A percentile compares a stretch with the other conserved stretches of the same genome.
These are phyloP conservation scores for Cornus florida DNA, from an alignment of 148 eudicot species.

Conservation along the genomic window DNA sequence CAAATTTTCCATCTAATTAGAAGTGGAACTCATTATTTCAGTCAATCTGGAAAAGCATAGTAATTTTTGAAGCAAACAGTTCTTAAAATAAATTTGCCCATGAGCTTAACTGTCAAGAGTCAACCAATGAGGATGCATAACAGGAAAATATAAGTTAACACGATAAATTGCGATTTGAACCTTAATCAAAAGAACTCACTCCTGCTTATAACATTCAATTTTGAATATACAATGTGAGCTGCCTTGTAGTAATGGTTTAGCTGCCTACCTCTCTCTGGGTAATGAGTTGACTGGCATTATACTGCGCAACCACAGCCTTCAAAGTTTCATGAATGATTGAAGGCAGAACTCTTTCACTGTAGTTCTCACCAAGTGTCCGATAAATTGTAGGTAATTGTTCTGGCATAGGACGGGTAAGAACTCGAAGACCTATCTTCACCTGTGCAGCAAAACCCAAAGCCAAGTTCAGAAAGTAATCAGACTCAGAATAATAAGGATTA, in stretches of 20 bases:
- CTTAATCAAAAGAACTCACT: background rate
- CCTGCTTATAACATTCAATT: background rate
- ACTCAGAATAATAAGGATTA: background rate
- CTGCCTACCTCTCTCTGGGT: conserved; percentile 93
- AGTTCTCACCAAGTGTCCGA: conserved; percentile 90
- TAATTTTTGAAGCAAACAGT: background rate
- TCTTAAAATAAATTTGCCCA: background rate
- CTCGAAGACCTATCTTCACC: conserved; percentile 94
- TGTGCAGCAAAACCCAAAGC: conserved; percentile 26
- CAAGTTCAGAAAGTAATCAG: conserved; percentile 8
- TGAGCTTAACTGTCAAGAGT: background rate
- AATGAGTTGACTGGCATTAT: conserved; percentile 94
- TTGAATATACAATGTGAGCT: background rate
- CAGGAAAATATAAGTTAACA: background rate
- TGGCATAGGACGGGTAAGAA: conserved; percentile 84
- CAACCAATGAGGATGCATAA: background rate
- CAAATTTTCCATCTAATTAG: background rate
- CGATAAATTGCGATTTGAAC: background rate
- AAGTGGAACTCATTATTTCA: background rate
- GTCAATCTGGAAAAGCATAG: background rate
- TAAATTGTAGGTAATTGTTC: conserved; percentile 75
- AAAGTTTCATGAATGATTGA: conserved; percentile 89
- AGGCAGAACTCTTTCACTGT: conserved; percentile 88
- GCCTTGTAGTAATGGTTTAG: background rate
- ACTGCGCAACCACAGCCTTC: conserved; percentile 96